phyloP scores from a whole-genome alignment of 306 rosid species.

The Lablab purpureus region DNA sequence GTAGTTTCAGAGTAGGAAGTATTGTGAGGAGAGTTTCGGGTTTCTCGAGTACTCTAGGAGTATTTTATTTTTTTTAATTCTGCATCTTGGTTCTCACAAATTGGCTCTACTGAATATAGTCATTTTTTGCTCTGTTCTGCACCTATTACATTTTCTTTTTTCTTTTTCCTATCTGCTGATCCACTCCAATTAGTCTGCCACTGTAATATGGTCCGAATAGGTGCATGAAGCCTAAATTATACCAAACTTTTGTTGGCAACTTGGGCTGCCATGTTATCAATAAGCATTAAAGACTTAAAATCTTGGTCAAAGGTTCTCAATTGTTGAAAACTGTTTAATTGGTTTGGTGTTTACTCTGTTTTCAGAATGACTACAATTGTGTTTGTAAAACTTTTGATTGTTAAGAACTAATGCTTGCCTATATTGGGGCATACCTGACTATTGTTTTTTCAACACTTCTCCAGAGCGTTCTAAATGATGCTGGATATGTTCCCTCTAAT shows the following conservation, averaged over 20 bases:
- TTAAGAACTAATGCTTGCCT: slow-evolving; percentile 13
- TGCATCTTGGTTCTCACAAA: neutral
- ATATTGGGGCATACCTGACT: slow-evolving; percentile 34
- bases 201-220: slow-evolving; percentile 4
- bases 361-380: slow-evolving; percentile 32
- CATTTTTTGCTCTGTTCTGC: neutral
- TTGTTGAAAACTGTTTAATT: neutral
- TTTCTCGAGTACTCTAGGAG: neutral
- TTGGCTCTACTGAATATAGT: neutral
- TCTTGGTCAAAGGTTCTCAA: neutral
- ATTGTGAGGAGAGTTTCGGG: neutral
- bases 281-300: neutral
- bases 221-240: slow-evolving; percentile 16
- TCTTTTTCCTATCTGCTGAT: neutral
- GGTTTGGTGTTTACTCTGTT: slow-evolving; percentile 35
- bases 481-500: slow-evolving; percentile 88
- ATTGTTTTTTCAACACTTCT: slow-evolving; percentile 33
- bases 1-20: slow-evolving; percentile 2
- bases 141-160: neutral
- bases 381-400: slow-evolving; percentile 44
- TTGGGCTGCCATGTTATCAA: slow-evolving; percentile 3
- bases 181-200: neutral
- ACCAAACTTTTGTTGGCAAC: slow-evolving; percentile 26
- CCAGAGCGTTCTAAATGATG: slow-evolving; percentile 79
- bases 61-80: neutral